Conservation (phyloP, 148 eudicot species). For the Polygonum aviculare region DNA sequence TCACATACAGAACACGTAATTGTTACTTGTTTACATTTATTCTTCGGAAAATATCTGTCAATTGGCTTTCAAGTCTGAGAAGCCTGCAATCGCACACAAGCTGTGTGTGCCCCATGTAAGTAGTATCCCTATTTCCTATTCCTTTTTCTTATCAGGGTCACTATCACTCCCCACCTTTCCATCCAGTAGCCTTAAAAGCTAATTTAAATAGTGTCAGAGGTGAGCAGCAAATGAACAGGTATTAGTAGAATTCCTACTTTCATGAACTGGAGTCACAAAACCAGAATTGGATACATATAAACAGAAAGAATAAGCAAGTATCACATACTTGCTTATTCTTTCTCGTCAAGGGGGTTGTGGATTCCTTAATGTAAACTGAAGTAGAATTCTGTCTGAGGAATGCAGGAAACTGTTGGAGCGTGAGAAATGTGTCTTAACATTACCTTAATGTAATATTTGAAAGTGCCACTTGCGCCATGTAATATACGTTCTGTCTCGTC, state of each 20-base stretch:
- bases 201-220: background rate
- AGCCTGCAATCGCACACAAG: background rate
- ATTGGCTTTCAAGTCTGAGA: background rate
- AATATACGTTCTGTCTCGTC: conserved; percentile 71
- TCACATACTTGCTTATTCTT: background rate
- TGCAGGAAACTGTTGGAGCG: background rate
- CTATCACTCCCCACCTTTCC: background rate
- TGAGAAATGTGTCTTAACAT: conserved; percentile 3
- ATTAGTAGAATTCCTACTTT: background rate
- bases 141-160: background rate
- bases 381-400: too few species aligned
- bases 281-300: background rate
- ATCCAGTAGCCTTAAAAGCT: background rate
- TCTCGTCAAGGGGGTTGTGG: too few species aligned
- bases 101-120: background rate
- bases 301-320: background rate
- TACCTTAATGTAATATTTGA: conserved; percentile 98
- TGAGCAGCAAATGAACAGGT: background rate
- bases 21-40: background rate
- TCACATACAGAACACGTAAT: background rate
- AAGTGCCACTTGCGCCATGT: conserved; percentile 78
- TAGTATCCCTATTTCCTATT: background rate
- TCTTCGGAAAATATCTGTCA: background rate
- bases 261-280: background rate
- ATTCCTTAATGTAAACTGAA: too few species aligned